Evolutionary conservation across 78 protist species (phyloP), one percentile per base, ranked within the genome.

Genomic region (Acrasis kona): DNA sequence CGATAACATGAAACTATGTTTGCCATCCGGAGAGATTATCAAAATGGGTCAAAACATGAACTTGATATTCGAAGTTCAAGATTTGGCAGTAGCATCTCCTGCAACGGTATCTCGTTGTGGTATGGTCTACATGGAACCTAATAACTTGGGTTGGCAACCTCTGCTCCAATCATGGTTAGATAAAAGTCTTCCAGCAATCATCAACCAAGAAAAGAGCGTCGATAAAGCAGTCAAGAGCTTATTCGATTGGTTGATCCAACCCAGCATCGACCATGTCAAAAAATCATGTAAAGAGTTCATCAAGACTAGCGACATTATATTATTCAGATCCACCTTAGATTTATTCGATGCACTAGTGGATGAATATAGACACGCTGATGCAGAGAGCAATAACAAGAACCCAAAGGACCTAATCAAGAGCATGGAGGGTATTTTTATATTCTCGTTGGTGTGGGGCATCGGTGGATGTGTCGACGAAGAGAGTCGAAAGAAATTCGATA

Each of bases 1-100:
- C 73, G 97, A 93, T 83, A 93, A 89, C 91, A 89, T 88, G 85
- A 86, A 82, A 78, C 86, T 93, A 39, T 89, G 94, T 74, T 82
- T 93, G 30, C 31, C 38, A 34, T 39, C 50, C 27, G 91, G 94
- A 7, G 93, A 93, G 77, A 83, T 85, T 70, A 93, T 93, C 70
- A 41, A 31, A 28, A 81, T 93, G 69, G 74, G 85, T 10, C 8
- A 27, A 12, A 6, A 9, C 70, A 81, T 84, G 84, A 81, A 70
- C 28, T 71, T 93, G 79, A 77, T 92, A 61, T 92, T 89, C 57
- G 94, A 89, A 78, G 89, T 86, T 39, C 82, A 71, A 40, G 95
- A 91, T 70, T 58, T 91, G 34, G 75, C 83, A 5, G 84, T 50
- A 0, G 95, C 95, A 19, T 91, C 95, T 3, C 95, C 95, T 6